These are phyloP conservation scores for Peronospora destructor DNA, from an alignment of 352 stramenopile species.

Conservation along the genomic window DNA sequence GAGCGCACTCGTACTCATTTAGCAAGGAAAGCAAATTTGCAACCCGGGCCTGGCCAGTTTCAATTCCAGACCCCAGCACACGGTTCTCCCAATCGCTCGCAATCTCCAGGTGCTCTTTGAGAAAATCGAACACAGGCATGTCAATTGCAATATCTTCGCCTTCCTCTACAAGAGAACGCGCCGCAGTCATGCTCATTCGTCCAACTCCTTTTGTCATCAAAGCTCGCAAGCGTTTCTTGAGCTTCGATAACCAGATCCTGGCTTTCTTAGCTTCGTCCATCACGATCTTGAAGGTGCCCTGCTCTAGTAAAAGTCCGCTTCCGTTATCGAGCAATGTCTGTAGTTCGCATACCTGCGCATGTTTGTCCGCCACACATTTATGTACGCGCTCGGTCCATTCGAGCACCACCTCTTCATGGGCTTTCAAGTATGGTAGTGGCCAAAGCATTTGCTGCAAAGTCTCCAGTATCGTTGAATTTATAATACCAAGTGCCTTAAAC, in stretches of 20 bases:
- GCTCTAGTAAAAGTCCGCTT: slow-evolving; percentile 53
- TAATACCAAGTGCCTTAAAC: slow-evolving; percentile 12
- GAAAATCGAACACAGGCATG: slow-evolving; percentile 58
- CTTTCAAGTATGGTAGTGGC: slow-evolving; percentile 61
- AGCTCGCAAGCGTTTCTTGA: slow-evolving; percentile 75
- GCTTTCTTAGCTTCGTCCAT: slow-evolving; percentile 78
- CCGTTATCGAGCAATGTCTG: slow-evolving; percentile 53
- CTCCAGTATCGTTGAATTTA: slow-evolving; percentile 33
- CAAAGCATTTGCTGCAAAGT: slow-evolving; percentile 55
- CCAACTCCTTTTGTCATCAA: slow-evolving; percentile 63
- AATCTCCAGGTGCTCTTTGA: slow-evolving; percentile 78
- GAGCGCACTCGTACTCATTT: slow-evolving; percentile 73
- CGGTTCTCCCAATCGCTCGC: slow-evolving; percentile 75
- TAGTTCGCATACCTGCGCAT: slow-evolving; percentile 45
- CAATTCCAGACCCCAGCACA: slow-evolving; percentile 66
- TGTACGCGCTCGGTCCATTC: slow-evolving; percentile 54
- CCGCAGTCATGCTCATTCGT: slow-evolving; percentile 53
- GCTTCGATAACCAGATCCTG: slow-evolving; percentile 74
- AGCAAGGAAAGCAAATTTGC: slow-evolving; percentile 56
- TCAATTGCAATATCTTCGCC: slow-evolving; percentile 72
- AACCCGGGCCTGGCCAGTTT: slow-evolving; percentile 72
- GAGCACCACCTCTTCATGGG: slow-evolving; percentile 56
- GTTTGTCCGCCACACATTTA: slow-evolving; percentile 57
- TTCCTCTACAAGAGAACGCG: slow-evolving; percentile 71
- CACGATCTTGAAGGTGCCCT: slow-evolving; percentile 69